Evolutionary conservation across 2,329 filamentous ascomycete genomes (phyloP), one percentile per base, ranked within the genome.

Genomic region (Colletotrichum noveboracense): DNA sequence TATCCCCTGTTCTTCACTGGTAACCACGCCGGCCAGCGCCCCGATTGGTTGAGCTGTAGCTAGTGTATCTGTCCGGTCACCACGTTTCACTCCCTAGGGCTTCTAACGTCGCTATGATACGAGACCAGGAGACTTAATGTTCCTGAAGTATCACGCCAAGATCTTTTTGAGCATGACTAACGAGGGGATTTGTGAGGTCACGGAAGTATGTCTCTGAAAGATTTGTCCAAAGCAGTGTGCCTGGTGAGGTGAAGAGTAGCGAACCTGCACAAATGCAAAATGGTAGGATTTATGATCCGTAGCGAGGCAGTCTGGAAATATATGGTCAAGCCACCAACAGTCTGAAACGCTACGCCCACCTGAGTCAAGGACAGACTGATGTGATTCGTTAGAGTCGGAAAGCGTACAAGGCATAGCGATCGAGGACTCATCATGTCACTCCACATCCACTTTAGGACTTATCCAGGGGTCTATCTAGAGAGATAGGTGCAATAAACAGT

Each of bases 201-300:
- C 34, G 1, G 3, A 36, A 36, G 7, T 38, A 4, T 38, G 36
- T 5, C 36, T 1, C 2, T 0, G 6, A 43, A 43, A 3, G 16
- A 5, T 0, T 43, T 0, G 36, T 43, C 5, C 36, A 43, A 43
- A 0, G 5, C 16, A 43, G 36, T 0, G 36, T 43, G 36, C 16
- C 36, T 38, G 36, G 2, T 10, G 5, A 38, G 36, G 36, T 0
- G 36, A 18, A 6, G 36, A 3, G 7, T 5, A 38, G 5, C 36
- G 7, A 38, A 38, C 14, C 14, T 18, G 36, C 16, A 5, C 16
- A 38, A 0, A 38, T 18, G 36, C 36, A 18, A 38, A 38, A 38
- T 18, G 36, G 1, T 38, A 0, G 36, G 0, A 6, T 0, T 1
- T 38, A 5, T 2, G 16, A 38, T 16, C 4, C 36, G 36, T 18